These are phyloP conservation scores for Leccinum fibrillosum DNA, from an alignment of 768 basidiomycete genomes.

Conservation along the genomic window DNA sequence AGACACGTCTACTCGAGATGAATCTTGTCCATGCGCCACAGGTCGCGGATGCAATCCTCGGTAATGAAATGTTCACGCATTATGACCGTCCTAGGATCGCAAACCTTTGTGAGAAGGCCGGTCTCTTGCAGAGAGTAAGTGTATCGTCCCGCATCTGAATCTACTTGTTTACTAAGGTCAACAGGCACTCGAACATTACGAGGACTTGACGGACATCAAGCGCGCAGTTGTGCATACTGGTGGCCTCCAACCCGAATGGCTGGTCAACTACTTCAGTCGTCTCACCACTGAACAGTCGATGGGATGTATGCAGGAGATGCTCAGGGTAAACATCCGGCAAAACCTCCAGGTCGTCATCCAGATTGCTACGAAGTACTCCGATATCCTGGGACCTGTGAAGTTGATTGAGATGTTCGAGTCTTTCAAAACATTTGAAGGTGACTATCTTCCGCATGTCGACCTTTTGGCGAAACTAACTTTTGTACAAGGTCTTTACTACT, in stretches of 20 bases:
- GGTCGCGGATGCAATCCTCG: conserved; percentile 97
- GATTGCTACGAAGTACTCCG: conserved; percentile 98
- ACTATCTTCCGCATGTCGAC: not conserved
- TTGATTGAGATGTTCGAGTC: conserved; percentile 98
- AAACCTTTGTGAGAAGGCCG: conserved; percentile 98
- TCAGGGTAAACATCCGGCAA: conserved; percentile 93
- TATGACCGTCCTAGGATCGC: conserved; percentile 97
- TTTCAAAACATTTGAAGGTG: conserved; percentile 96
- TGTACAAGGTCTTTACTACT: conserved; percentile 84
- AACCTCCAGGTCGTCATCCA: conserved; percentile 96
- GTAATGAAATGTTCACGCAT: conserved; percentile 97
- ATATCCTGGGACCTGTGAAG: conserved; percentile 94
- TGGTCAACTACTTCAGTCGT: conserved; percentile 94
- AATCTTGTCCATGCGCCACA: conserved; percentile 97
- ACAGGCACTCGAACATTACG: conserved; percentile 96
- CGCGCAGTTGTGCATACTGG: conserved; percentile 93
- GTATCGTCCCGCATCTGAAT: not conserved
- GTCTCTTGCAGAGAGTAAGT: conserved; percentile 84
- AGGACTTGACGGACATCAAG: conserved; percentile 98
- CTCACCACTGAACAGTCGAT: conserved; percentile 97
- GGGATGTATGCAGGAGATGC: conserved; percentile 96
- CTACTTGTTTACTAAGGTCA: conserved; percentile 10
- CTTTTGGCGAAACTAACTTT: not conserved
- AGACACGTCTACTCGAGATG: conserved; percentile 97
- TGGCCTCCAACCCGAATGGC: conserved; percentile 89